These are phyloP conservation scores for Penicillium turbatum DNA, from an alignment of 495 filamentous ascomycete genomes.

Conservation along the genomic window DNA sequence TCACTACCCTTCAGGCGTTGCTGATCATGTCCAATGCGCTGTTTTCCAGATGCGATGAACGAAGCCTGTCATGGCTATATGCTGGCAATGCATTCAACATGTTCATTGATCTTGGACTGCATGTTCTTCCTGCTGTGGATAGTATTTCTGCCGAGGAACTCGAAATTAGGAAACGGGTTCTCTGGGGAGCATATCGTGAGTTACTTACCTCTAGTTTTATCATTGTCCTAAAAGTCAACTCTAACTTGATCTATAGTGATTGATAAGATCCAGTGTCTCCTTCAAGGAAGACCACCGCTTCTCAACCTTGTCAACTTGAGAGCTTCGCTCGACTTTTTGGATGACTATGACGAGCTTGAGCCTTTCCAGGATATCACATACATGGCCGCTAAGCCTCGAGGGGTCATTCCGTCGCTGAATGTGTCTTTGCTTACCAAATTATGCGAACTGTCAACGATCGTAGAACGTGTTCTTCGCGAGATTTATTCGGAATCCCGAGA, in stretches of 20 bases:
- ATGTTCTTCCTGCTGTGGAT: slow-evolving; percentile 25
- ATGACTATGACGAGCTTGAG: slow-evolving; percentile 36
- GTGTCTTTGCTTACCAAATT: slow-evolving; percentile 30
- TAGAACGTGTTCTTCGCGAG: slow-evolving; percentile 28
- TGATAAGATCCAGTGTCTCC: slow-evolving; percentile 35
- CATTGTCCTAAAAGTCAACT: too few relatives aligned
- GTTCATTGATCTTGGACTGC: slow-evolving; percentile 46
- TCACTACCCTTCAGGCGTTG: slow-evolving; percentile 45
- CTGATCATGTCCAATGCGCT: slow-evolving; percentile 39
- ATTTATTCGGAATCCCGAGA: slow-evolving; percentile 29
- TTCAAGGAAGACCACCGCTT: slow-evolving; percentile 30
- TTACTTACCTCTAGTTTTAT: not conserved
- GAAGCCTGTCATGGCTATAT: slow-evolving; percentile 45
- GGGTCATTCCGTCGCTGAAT: slow-evolving; percentile 22
- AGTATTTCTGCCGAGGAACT: slow-evolving; percentile 35
- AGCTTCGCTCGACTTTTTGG: slow-evolving; percentile 26
- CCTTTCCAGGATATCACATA: slow-evolving; percentile 27
- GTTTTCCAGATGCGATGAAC: slow-evolving; percentile 37
- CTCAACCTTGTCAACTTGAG: slow-evolving; percentile 29
- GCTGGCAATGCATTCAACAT: slow-evolving; percentile 42
- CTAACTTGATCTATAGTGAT: slow-evolving; percentile 12
- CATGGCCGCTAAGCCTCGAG: slow-evolving; percentile 3
- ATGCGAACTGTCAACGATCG: slow-evolving; percentile 29
- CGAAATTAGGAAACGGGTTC: slow-evolving; percentile 38
- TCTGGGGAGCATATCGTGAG: slow-evolving; percentile 42